Percentiles rank a stretch among this genome's conserved stretches.
Evolutionary conservation across 768 basidiomycete genomes (phyloP).

Genomic region (Russula earlei): DNA sequence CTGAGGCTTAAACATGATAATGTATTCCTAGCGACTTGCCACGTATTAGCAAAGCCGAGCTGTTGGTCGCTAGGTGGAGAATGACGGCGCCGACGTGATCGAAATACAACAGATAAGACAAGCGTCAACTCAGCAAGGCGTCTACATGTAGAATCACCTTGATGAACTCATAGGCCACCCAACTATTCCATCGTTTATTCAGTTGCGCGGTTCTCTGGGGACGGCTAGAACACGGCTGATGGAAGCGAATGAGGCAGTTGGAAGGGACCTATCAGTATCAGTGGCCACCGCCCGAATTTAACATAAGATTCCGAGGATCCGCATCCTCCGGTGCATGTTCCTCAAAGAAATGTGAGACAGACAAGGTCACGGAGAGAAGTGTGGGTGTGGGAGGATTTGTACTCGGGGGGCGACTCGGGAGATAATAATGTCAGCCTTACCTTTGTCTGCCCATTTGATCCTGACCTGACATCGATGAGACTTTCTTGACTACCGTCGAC

Average conservation of each 20-base stretch:
- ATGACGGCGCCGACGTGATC: too few relatives aligned
- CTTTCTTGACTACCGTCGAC: constrained; percentile 3
- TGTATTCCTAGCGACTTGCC: too few relatives aligned
- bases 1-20: too few relatives aligned
- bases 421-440: not conserved
- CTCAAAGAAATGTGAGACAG: not conserved
- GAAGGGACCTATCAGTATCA: too few relatives aligned
- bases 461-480: not conserved
- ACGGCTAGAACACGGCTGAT: not conserved
- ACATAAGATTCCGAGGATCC: not conserved
- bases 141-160: too few relatives aligned
- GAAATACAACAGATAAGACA: too few relatives aligned
- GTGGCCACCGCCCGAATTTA: too few relatives aligned
- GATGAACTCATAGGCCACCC: too few relatives aligned
- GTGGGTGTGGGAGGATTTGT: not conserved
- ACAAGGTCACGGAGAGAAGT: not conserved
- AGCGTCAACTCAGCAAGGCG: too few relatives aligned
- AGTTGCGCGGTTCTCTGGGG: not conserved
- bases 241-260: not conserved
- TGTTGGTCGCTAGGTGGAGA: too few relatives aligned
- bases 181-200: too few relatives aligned
- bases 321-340: not conserved
- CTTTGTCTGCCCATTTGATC: not conserved
- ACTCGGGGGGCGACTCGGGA: not conserved
- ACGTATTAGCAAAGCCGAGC: too few relatives aligned